These are phyloP conservation scores for Turnera subulata DNA, from an alignment of 345 rosid genomes.

Conservation along the genomic window DNA sequence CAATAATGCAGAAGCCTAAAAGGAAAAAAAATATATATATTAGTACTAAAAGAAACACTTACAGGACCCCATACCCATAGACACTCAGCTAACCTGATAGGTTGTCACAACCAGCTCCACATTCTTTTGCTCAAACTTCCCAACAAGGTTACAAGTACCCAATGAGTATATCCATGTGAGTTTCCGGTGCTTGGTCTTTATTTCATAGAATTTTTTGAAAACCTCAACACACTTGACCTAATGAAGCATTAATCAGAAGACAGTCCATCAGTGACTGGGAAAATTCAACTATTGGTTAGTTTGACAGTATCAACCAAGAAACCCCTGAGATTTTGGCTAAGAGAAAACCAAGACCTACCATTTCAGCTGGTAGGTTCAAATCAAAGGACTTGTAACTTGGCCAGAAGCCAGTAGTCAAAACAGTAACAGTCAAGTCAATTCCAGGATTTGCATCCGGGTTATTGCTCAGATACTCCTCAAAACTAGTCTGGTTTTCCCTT, in stretches of 20 bases:
- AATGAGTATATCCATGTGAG: conserved; percentile 69
- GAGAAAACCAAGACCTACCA: conserved; percentile 15
- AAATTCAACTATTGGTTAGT: neutral
- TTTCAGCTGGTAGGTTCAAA: conserved; percentile 32
- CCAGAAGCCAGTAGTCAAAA: conserved; percentile 36
- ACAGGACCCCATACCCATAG: no score
- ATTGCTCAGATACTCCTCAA: conserved; percentile 26
- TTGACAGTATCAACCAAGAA: neutral
- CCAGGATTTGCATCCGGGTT: conserved; percentile 31
- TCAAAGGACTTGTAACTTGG: conserved; percentile 36
- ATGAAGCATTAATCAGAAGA: conserved; percentile 1
- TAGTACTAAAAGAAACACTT: no score
- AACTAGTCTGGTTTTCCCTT: conserved; percentile 26
- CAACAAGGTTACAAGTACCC: conserved; percentile 58
- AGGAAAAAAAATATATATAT: neutral
- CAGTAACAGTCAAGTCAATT: conserved; percentile 31
- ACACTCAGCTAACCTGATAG: conserved; percentile 27
- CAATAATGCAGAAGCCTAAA: conserved; percentile 35
- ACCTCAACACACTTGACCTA: conserved; percentile 45
- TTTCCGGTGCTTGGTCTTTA: conserved; percentile 49
- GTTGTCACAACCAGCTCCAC: conserved; percentile 59
- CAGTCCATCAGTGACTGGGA: conserved; percentile 5
- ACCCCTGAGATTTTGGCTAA: neutral
- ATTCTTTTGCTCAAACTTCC: conserved; percentile 53
- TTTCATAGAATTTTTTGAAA: conserved; percentile 52